phyloP scores from a whole-genome alignment of 306 rosid species.

The Malus asiatica region DNA sequence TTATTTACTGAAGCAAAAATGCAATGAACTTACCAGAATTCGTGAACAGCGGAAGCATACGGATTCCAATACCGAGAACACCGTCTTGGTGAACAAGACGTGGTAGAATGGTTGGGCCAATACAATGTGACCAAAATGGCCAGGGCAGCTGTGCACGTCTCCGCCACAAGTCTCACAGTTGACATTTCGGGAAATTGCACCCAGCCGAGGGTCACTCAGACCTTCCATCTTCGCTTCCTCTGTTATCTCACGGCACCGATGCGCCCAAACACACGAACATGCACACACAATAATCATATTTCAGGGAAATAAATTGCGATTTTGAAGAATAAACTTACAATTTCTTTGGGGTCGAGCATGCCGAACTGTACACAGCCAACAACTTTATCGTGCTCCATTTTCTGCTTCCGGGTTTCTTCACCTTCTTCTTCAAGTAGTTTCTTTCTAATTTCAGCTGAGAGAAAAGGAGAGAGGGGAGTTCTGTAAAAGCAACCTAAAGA shows the following conservation, averaged over 20 bases:
- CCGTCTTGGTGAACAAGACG: constrained; percentile 83
- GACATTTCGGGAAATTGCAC: constrained; percentile 81
- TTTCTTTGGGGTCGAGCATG: constrained; percentile 85
- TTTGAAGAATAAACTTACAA: constrained; percentile 36
- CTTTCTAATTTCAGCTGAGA: too few species aligned
- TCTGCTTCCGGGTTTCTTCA: too few species aligned
- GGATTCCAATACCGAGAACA: constrained; percentile 69
- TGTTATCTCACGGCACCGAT: constrained; percentile 46
- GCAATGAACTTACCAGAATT: too few species aligned
- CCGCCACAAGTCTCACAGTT: constrained; percentile 75
- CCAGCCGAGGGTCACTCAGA: constrained; percentile 85
- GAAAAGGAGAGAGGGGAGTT: too few species aligned
- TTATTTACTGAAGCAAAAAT: too few species aligned
- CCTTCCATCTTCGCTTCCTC: constrained; percentile 78
- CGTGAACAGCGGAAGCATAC: constrained; percentile 90
- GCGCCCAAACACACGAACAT: neutral
- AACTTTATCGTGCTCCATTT: too few species aligned
- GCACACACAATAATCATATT: neutral
- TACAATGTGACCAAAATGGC: constrained; percentile 94
- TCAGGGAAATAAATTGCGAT: too few species aligned
- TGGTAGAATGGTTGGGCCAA: constrained; percentile 96
- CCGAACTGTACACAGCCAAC: constrained; percentile 67
- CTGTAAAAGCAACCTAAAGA: too few species aligned
- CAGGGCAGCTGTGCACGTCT: constrained; percentile 63
- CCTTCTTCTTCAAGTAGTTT: too few species aligned